A percentile compares a stretch with the other conserved stretches of the same genome.
Conservation (phyloP, 2,329 filamentous ascomycete genomes). For the Phaeosphaeriaceae sp. region DNA sequence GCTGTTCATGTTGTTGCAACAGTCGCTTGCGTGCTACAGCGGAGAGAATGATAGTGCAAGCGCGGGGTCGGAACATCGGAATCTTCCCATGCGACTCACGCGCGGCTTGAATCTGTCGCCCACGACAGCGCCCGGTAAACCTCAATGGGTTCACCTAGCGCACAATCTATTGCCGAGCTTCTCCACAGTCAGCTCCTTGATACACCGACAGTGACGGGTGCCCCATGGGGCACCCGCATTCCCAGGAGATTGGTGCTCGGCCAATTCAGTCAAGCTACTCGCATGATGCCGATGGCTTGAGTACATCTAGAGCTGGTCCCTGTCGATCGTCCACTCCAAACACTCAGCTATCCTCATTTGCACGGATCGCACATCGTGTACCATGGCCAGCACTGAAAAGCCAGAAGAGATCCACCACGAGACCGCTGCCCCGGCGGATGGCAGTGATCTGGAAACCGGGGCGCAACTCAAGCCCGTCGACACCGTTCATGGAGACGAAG, state of each 20-base stretch:
- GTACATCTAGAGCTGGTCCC: not conserved
- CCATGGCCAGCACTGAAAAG: constrained; percentile 23
- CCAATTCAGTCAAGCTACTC: not conserved
- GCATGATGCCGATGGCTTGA: not conserved
- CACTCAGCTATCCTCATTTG: not conserved
- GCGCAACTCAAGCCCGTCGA: constrained; percentile 17
- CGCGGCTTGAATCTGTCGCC: too few relatives aligned
- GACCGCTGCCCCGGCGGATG: constrained; percentile 1
- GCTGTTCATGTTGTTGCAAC: too few relatives aligned
- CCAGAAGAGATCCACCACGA: constrained; percentile 18
- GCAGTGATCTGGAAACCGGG: constrained; percentile 15
- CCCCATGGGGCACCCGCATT: not conserved
- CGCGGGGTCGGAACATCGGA: not conserved
- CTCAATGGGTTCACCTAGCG: not conserved
- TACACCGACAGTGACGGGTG: not conserved
- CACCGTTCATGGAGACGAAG: constrained; percentile 29
- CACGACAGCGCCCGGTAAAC: not conserved
- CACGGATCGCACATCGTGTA: not conserved
- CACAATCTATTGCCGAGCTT: not conserved
- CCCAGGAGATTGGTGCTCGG: not conserved
- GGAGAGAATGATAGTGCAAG: not conserved
- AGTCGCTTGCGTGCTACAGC: too few relatives aligned
- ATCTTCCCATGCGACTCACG: too few relatives aligned
- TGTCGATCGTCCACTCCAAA: not conserved
- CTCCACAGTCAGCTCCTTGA: not conserved